Evolutionary conservation across 1,139 yeast genomes (phyloP).

Genomic region (Saccharomyces hybrid): DNA sequence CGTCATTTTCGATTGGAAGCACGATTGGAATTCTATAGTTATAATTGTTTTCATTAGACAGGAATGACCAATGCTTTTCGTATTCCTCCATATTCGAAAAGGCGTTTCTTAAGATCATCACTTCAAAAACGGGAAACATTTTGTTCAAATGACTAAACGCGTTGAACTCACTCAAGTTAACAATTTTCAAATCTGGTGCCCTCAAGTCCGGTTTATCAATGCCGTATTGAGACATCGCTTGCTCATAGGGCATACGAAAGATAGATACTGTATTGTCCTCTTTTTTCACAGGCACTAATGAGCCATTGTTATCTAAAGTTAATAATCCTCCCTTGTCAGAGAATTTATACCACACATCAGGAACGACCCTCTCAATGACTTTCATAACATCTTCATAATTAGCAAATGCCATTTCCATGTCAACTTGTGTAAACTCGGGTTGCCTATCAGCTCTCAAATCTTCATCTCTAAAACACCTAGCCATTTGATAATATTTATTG

Average conservation of each 20-base stretch:
- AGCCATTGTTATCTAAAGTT: slow-evolving; percentile 23
- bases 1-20: slow-evolving; percentile 39
- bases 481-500: slow-evolving; percentile 77
- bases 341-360: slow-evolving; percentile 45
- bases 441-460: slow-evolving; percentile 92
- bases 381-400: slow-evolving; percentile 56
- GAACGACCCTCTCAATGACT: slow-evolving; percentile 55
- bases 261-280: slow-evolving; percentile 21
- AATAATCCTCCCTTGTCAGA: slow-evolving; percentile 14
- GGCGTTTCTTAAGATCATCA: slow-evolving; percentile 52
- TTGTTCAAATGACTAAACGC: slow-evolving; percentile 33
- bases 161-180: slow-evolving; percentile 40
- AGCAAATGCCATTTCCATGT: slow-evolving; percentile 86
- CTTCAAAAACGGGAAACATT: slow-evolving; percentile 57
- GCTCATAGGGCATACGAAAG: slow-evolving; percentile 49
- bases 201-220: slow-evolving; percentile 93
- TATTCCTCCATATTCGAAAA: slow-evolving; percentile 33
- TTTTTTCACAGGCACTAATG: slow-evolving; percentile 23
- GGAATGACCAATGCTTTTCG: slow-evolving; percentile 34
- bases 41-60: slow-evolving; percentile 44
- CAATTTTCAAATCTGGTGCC: slow-evolving; percentile 45
- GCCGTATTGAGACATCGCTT: slow-evolving; percentile 70
- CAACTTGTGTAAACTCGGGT: slow-evolving; percentile 95
- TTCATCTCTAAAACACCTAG: slow-evolving; percentile 92
- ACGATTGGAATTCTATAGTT: slow-evolving; percentile 54